Base-by-base conservation (phyloP, 2,329 filamentous ascomycete genomes). In the Sporothrix humicola region DNA sequence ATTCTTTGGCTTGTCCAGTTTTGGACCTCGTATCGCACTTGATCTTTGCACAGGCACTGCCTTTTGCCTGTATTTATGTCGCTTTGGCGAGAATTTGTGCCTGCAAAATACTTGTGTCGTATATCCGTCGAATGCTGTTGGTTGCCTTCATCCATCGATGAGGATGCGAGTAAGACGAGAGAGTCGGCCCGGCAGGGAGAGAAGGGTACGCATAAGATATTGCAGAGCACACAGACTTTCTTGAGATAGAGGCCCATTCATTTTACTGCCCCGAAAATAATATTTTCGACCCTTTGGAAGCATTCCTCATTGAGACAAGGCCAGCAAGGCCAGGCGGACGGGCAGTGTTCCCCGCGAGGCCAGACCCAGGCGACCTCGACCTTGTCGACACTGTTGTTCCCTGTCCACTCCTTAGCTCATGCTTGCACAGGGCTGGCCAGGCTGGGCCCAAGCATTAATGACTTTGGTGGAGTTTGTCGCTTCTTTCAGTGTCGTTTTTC, bases 271-370 rank as follows among this genome's bases (percentile, higher is more conserved):
- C 44, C 63, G 44, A 50, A 66, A 50, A 63, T 63, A 66, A 66
- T 48, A 44, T 68, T 15, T 48, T n/a, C 17, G 26, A 44, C 52
- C 31, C 52, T 58, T 26, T 58, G 52, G 42, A 58, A 26, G 56
- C 69, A 71, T 71, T 71, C 69, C 56, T 61, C 56, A 37, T 52
- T 61, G 69, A 71, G 54, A 71, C 69, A 71, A 37, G 54, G 17
- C n/a, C 59, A 63, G 56, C 13, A 26, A 59, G 17, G 56, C 23
- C 31, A 58, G 58, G 31, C 58, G 26, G 52, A 26, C 69, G 52
- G 69, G 48, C n/a, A 59, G 52, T 42, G 37, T 23, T 50, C 69
- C 69, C 52, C 54, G 42, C 12, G 66, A 56, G 66, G 42, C 17
- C 59, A 65, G 37, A 23, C 56, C 59, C 37, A 46, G 59, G 23